These are phyloP conservation scores for Suhomyces bokatorum DNA, from an alignment of 1,139 yeast species.

Conservation along the genomic window DNA sequence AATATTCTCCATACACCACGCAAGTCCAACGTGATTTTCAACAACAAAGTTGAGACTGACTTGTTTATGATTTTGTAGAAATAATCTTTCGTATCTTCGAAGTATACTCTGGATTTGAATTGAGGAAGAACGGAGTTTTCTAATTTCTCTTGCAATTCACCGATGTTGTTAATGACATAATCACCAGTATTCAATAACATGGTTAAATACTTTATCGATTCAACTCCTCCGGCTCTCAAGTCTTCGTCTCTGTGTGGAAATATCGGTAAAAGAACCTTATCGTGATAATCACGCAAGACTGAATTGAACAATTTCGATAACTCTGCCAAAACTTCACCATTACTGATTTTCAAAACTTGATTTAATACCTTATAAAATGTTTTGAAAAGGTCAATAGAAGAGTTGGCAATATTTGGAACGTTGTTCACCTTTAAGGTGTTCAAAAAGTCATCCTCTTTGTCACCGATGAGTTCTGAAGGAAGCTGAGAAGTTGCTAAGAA, in stretches of 20 bases:
- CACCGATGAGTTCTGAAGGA: conserved; percentile 36
- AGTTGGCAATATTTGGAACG: conserved; percentile 65
- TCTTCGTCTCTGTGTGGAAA: conserved; percentile 43
- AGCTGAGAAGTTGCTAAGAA: conserved; percentile 53
- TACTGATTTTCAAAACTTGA: conserved; percentile 75
- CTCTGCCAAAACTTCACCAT: conserved; percentile 64
- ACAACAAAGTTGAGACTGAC: conserved; percentile 57
- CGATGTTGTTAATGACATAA: conserved; percentile 75
- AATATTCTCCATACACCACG: conserved; percentile 84
- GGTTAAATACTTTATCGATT: conserved; percentile 67
- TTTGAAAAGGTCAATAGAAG: conserved; percentile 85
- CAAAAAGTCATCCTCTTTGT: conserved; percentile 28
- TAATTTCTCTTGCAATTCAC: conserved; percentile 72
- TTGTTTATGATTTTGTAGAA: conserved; percentile 61
- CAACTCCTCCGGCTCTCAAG: conserved; percentile 32
- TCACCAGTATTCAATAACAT: conserved; percentile 85
- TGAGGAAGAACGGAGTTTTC: conserved; percentile 43
- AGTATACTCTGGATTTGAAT: conserved; percentile 37
- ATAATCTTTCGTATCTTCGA: conserved; percentile 56
- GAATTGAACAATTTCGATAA: conserved; percentile 66
- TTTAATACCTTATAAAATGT: conserved; percentile 68
- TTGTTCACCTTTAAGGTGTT: conserved; percentile 42
- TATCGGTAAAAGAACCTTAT: conserved; percentile 58
- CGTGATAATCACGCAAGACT: conserved; percentile 66
- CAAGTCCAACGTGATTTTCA: conserved; percentile 60